phyloP scores from a whole-genome alignment of 768 basidiomycete species.

The Pulveroboletus sp. region DNA sequence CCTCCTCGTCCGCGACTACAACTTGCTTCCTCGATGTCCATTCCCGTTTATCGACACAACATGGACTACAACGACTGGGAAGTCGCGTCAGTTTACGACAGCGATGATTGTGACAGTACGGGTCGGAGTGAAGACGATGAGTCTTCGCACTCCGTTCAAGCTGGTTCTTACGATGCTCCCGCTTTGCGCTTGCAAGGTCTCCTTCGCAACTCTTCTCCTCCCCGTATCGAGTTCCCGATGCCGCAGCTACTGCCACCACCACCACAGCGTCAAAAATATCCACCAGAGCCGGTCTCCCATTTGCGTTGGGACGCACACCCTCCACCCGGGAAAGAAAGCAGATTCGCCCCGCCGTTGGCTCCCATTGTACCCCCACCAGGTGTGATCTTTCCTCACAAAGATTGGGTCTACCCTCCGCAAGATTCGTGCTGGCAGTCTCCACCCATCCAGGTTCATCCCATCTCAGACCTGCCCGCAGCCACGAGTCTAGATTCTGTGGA shows the following conservation, averaged over 20 bases:
- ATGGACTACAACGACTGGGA: constrained; percentile 25
- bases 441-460: background rate
- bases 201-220: constrained; percentile 1
- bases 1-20: background rate
- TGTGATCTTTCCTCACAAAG: constrained; percentile 22
- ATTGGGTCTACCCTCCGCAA: constrained; percentile 13
- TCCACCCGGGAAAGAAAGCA: constrained; percentile 8
- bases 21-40: constrained; percentile 13
- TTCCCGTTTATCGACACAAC: constrained; percentile 28
- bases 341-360: background rate
- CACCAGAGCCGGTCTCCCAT: background rate
- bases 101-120: constrained; percentile 27
- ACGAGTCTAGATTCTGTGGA: constrained; percentile 2
- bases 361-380: constrained; percentile 26
- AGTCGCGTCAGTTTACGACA: constrained; percentile 27
- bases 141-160: constrained; percentile 9
- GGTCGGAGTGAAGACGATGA: constrained; percentile 20
- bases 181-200: constrained; percentile 4
- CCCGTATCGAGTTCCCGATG: constrained; percentile 14
- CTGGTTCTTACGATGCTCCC: constrained; percentile 6
- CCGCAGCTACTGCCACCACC: constrained; percentile 9
- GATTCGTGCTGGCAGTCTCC: constrained; percentile 13
- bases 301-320: constrained; percentile 12
- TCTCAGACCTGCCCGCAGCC: constrained; percentile 2
- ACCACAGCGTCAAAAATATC: constrained; percentile 10